Evolutionary conservation across 352 stramenopile species (phyloP), one percentile per base, ranked within the genome.

Genomic region (Peronosclerospora sorghi): DNA sequence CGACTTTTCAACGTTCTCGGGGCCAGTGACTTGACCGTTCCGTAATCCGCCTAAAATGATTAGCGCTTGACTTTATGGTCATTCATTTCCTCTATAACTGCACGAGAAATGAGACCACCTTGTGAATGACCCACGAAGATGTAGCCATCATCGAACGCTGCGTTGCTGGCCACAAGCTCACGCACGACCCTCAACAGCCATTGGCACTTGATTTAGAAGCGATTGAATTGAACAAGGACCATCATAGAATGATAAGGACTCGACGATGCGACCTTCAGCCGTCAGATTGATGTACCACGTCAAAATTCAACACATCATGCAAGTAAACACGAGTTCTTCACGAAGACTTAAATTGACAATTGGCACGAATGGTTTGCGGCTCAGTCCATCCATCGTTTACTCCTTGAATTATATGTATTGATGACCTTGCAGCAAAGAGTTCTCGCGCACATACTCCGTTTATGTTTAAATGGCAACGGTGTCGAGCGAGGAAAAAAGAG

Each of bases 121-220:
- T 35, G 42, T 20, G 42, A 48, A n/a, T 41, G 32, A 4, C 30
- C 42, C 10, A 41, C 34, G 42, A 48, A 48, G 29, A 48, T 48
- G 30, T 48, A 40, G 19, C 41, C 41, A 15, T 48, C 29, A 17
- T 48, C 19, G n/a, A 32, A 48, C 1, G 19, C 42, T 24, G 42
- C 39, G 42, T 41, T 48, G 20, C 35, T 48, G 10, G 42, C 42
- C 8, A 40, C 42, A 12, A 65, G 29, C 13, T 41, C 35, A 0
- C 56, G 58, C 35, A 79, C 63, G 45, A 63, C 53, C 13, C 41
- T 30, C 34, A n/a, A 79, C 64, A 18, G 59, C 63, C 5, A 59
- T 30, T 1, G 38, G 40, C 0, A 75, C 53, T 34, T 79, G 61
- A 6, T 20, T 29, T 4, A 53, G 29, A 9, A 79, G 40, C 5